Evolutionary conservation across 495 filamentous ascomycete species (phyloP).

Genomic region (Trichocladium antarcticum): DNA sequence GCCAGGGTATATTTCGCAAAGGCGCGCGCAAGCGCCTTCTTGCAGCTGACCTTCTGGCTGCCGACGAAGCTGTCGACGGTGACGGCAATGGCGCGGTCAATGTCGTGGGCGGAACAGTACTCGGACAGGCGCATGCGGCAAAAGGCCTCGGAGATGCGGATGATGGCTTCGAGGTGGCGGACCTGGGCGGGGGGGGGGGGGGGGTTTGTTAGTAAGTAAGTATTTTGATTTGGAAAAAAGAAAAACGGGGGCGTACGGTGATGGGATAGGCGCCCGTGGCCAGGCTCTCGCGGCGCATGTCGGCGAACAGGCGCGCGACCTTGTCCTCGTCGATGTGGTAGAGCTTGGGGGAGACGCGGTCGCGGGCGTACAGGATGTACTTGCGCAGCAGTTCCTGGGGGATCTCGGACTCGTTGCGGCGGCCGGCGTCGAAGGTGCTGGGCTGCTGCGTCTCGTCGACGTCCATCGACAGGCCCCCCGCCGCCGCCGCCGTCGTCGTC

Average conservation of each 20-base stretch:
- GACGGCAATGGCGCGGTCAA: constrained; percentile 94
- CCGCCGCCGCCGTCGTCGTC: constrained; percentile 38
- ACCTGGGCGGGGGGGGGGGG: constrained; percentile 44
- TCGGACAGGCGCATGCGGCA: constrained; percentile 93
- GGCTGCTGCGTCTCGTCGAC: constrained; percentile 31
- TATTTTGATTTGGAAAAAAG: neutral
- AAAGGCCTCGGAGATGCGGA: constrained; percentile 85
- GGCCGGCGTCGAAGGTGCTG: constrained; percentile 29
- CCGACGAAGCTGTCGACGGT: constrained; percentile 94
- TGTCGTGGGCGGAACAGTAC: constrained; percentile 78
- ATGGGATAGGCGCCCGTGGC: constrained; percentile 96
- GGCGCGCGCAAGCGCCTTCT: constrained; percentile 89
- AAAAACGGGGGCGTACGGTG: constrained; percentile 51
- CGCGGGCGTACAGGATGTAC: constrained; percentile 93
- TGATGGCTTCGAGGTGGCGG: constrained; percentile 93
- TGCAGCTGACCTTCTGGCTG: constrained; percentile 93
- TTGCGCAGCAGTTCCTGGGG: constrained; percentile 88
- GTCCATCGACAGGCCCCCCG: no score
- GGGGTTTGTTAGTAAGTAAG: constrained; percentile 12
- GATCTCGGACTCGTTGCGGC: constrained; percentile 63
- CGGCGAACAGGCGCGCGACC: constrained; percentile 82
- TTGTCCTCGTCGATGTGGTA: constrained; percentile 99
- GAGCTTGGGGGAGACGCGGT: constrained; percentile 81
- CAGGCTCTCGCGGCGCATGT: constrained; percentile 86
- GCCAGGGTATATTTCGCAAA: constrained; percentile 87